phyloP scores from a whole-genome alignment of 805 yeast genomes.

The Clavispora vitiphila region DNA sequence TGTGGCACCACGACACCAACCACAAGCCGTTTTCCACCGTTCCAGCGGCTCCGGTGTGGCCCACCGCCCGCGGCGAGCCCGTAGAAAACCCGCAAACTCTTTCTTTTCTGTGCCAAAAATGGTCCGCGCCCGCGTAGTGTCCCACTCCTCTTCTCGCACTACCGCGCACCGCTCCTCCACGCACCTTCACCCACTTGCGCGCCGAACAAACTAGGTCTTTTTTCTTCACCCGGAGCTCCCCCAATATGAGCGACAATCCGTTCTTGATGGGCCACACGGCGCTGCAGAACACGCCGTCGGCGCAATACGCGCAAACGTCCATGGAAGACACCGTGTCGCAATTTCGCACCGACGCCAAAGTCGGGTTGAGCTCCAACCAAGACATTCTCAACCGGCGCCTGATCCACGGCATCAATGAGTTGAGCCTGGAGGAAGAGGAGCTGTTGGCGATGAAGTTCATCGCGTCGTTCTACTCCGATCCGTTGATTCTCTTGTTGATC shows the following conservation, averaged over 20 bases:
- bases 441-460: conserved; percentile 66
- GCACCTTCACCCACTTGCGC: neutral
- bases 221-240: neutral
- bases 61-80: too few species aligned
- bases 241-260: conserved; percentile 38
- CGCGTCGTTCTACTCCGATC: conserved; percentile 82
- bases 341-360: conserved; percentile 52
- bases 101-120: too few species aligned
- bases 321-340: conserved; percentile 61
- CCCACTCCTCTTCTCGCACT: neutral
- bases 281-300: conserved; percentile 48
- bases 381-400: conserved; percentile 71
- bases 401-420: conserved; percentile 77
- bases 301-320: conserved; percentile 55
- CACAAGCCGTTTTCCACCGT: too few species aligned
- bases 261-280: conserved; percentile 21
- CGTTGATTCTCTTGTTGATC: conserved; percentile 78
- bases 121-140: too few species aligned
- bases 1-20: too few species aligned
- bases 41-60: too few species aligned
- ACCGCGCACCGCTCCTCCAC: neutral
- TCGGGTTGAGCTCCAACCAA: conserved; percentile 63
- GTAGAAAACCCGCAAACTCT: too few species aligned
- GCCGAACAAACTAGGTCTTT: neutral
- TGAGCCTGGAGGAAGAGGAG: conserved; percentile 73